Evolutionary conservation across 202 grass and related monocot species (phyloP).

Genomic region (Schoenoplectus triqueter): DNA sequence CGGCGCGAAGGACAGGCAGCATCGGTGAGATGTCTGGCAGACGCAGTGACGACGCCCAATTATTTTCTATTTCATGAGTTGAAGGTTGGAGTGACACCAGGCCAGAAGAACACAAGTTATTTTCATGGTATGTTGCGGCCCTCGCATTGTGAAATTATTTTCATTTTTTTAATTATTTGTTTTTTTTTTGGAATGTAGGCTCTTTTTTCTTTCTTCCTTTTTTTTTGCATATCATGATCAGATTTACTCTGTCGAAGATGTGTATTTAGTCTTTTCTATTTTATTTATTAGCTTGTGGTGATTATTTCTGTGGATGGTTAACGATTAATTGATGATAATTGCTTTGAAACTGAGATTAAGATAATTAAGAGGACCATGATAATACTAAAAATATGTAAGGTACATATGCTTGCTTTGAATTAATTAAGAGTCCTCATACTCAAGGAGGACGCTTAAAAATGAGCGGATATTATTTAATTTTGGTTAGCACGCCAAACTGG

Average conservation of each 20-base stretch:
- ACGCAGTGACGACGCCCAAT: slow-evolving; percentile 28
- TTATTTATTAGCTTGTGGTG: not conserved
- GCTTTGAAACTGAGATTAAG: not conserved
- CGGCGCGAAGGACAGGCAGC: slow-evolving; percentile 33
- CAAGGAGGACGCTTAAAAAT: no score
- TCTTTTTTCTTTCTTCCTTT: not conserved
- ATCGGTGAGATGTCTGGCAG: slow-evolving; percentile 1
- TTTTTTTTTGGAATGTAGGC: slow-evolving; percentile 6
- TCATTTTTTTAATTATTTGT: not conserved
- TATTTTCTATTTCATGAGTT: slow-evolving; percentile 62
- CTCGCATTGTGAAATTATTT: slow-evolving; percentile 22
- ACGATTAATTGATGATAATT: not conserved
- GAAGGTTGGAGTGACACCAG: not conserved
- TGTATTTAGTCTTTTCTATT: slow-evolving; percentile 17
- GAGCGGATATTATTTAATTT: no score
- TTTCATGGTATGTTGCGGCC: not conserved
- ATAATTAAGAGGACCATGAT: not conserved
- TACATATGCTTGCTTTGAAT: no score
- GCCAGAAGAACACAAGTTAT: slow-evolving; percentile 14
- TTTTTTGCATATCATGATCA: slow-evolving; percentile 1
- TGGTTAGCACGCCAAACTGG: no score
- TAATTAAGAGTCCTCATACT: no score
- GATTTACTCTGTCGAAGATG: slow-evolving; percentile 1
- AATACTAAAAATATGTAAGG: not conserved
- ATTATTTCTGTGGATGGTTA: slow-evolving; percentile 21